Base-by-base conservation (phyloP, 345 rosid species). In the Eutrema heterophyllum region DNA sequence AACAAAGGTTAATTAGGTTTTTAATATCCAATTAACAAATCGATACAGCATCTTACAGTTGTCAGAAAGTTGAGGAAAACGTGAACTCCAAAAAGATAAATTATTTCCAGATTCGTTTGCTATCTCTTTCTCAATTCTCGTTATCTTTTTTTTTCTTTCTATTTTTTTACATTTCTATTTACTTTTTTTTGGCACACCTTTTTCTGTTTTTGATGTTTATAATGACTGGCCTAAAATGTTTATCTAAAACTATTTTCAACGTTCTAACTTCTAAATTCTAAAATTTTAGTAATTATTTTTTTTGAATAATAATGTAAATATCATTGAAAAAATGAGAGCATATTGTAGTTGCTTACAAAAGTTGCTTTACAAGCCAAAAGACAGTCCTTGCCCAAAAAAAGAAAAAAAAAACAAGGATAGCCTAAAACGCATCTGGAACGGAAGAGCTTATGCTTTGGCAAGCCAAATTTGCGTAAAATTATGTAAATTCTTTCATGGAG, bases 21-120 rank as follows among this genome's bases (percentile, higher is more conserved):
- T 62, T 61, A 45, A 36, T 68, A 43, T 45, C 58, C 36, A 30
- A 70, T 55, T 53, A 64, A 45, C 41, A 67, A 54, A 63, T 35
- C 29, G 11, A 53, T 14, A 70, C 32, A 70, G 40, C 66, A 54
- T 70, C 59, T 70, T 48, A 45, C 71, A 44, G 51, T 53, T 70
- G 70, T 62, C 66, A 54, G 39, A 63, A 55, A 41, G 16, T 13
- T 45, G 52, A 40, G 48, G 55, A 67, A 59, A 67, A 59, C 67
- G 62, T 67, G 67, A 50, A 67, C 44, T 48, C 38, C 5, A 21
- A 39, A 21, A 39, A 29, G 60, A 58, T 14, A 7, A 26, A 41
- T 32, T 58, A 40, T 30, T 64, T 56, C 51, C 43, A 38, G 59
- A 66, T 66, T 66, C 67, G 35, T 38, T 39, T 16, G 24, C 41